These are phyloP conservation scores for Arthrinium puccinioides DNA, from an alignment of 2,329 filamentous ascomycete genomes.

Conservation along the genomic window DNA sequence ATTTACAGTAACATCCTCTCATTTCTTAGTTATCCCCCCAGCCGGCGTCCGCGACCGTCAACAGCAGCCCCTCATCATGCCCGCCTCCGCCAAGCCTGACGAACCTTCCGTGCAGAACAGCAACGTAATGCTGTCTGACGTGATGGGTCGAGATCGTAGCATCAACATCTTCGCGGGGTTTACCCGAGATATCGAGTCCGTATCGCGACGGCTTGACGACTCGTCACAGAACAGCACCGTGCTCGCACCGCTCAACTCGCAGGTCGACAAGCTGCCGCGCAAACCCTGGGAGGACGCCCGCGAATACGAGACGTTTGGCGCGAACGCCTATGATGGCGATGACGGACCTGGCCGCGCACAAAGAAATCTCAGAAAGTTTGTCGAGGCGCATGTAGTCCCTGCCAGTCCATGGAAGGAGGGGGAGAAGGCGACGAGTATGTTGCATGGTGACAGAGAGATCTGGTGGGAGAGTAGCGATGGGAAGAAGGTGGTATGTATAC, in stretches of 20 bases:
- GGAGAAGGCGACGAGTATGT: slow-evolving; percentile 58
- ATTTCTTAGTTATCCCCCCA: too few species aligned
- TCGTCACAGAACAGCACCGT: slow-evolving; percentile 67
- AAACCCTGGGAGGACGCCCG: slow-evolving; percentile 80
- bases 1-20: too few species aligned
- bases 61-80: slow-evolving; percentile 19
- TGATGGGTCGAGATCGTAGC: slow-evolving; percentile 69
- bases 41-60: neutral
- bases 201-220: slow-evolving; percentile 63
- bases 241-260: slow-evolving; percentile 79
- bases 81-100: slow-evolving; percentile 6
- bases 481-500: slow-evolving; percentile 56
- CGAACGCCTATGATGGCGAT: slow-evolving; percentile 66
- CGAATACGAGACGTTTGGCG: slow-evolving; percentile 63
- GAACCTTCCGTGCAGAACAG: slow-evolving; percentile 21
- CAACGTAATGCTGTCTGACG: slow-evolving; percentile 69
- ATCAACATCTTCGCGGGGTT: slow-evolving; percentile 83
- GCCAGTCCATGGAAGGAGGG: slow-evolving; percentile 67
- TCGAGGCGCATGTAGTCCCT: slow-evolving; percentile 76
- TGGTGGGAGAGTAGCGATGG: slow-evolving; percentile 77
- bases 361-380: slow-evolving; percentile 70
- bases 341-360: slow-evolving; percentile 70
- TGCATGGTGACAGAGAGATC: slow-evolving; percentile 57
- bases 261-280: slow-evolving; percentile 66
- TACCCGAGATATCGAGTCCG: slow-evolving; percentile 65